A percentile compares a stretch with the other conserved stretches of the same genome.
These are phyloP conservation scores for Penicillium nucicola DNA, from an alignment of 495 filamentous ascomycete genomes.

Conservation along the genomic window DNA sequence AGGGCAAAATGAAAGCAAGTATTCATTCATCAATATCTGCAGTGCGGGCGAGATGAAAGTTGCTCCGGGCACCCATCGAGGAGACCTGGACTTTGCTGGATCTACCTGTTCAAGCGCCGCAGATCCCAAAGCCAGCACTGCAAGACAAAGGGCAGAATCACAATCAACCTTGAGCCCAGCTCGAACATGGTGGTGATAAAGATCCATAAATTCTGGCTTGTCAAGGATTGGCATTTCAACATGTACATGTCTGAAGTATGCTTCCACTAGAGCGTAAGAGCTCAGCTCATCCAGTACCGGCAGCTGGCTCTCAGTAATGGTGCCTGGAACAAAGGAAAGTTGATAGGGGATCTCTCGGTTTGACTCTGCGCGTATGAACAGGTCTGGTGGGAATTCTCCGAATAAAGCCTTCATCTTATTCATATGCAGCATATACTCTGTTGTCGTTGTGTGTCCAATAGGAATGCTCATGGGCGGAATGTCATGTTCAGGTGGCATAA, in stretches of 20 bases:
- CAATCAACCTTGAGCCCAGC: background rate
- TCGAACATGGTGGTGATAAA: background rate
- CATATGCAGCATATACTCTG: conserved; percentile 2
- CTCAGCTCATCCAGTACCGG: background rate
- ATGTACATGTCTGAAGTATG: conserved; percentile 1
- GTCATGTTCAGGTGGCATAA: conserved; percentile 1
- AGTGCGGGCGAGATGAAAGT: background rate
- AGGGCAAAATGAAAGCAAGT: conserved; percentile 2
- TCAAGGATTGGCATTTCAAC: conserved; percentile 2
- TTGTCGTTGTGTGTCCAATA: conserved; percentile 2
- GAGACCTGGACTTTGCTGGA: background rate
- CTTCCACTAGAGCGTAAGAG: background rate
- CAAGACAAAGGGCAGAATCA: conserved; percentile 3
- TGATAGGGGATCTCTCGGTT: conserved; percentile 1
- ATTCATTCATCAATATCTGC: conserved; percentile 5
- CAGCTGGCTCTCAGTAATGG: background rate
- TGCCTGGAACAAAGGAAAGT: background rate
- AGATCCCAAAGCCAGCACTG: conserved; percentile 1
- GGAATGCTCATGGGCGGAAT: conserved; percentile 9
- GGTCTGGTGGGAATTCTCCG: conserved; percentile 5
- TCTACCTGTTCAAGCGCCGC: conserved; percentile 1
- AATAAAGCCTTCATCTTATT: conserved; percentile 1
- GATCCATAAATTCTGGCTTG: background rate
- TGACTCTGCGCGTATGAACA: conserved; percentile 6
- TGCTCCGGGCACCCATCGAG: background rate